phyloP scores from a whole-genome alignment of 2,329 filamentous ascomycete species.

The Aspergillus thermomutatus region DNA sequence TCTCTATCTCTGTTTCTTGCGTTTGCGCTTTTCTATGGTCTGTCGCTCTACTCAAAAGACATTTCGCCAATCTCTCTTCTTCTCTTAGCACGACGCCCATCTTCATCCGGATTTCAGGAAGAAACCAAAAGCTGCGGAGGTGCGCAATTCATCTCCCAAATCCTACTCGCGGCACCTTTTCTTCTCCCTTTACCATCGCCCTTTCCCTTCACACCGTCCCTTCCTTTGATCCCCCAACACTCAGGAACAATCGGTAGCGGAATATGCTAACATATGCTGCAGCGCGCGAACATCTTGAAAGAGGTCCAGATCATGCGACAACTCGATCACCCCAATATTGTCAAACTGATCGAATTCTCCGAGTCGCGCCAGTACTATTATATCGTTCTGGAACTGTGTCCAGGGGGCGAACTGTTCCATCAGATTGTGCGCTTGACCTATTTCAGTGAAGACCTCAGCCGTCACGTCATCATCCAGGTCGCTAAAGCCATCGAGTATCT shows the following conservation, averaged over 20 bases:
- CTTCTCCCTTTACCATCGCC: constrained; percentile 6
- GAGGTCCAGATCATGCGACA: constrained; percentile 99
- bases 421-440: constrained; percentile 98
- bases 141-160: constrained; percentile 57
- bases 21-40: constrained; percentile 18
- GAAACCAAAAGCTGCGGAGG: constrained; percentile 93
- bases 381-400: constrained; percentile 91
- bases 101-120: constrained; percentile 96
- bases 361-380: constrained; percentile 96
- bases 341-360: constrained; percentile 88
- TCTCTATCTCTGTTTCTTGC: constrained; percentile 30
- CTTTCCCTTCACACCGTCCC: background rate
- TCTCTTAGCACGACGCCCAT: constrained; percentile 77
- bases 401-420: constrained; percentile 95
- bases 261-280: constrained; percentile 29
- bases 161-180: constrained; percentile 23
- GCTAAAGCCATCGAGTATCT: constrained; percentile 92
- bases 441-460: constrained; percentile 91
- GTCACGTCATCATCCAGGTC: constrained; percentile 92
- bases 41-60: constrained; percentile 28
- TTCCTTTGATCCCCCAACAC: background rate
- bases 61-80: constrained; percentile 48
- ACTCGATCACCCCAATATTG: constrained; percentile 92
- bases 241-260: background rate
- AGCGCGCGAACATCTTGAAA: constrained; percentile 97